A percentile compares a stretch with the other conserved stretches of the same genome.
Conservation (phyloP, 495 filamentous ascomycete genomes). For the Penicillium goetzii region DNA sequence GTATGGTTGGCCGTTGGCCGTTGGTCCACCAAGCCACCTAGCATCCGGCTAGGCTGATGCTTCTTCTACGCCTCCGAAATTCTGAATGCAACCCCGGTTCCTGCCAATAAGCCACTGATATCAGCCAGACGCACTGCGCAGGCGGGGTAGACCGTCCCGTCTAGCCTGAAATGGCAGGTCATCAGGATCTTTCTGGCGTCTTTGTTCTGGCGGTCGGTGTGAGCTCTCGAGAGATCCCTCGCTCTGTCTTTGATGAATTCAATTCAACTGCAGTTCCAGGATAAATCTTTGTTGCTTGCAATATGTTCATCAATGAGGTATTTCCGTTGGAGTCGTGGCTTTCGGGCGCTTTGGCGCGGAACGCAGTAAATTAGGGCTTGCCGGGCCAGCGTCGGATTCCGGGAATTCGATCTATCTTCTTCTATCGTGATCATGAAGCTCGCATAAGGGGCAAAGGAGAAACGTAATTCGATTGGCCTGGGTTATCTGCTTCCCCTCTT, state of each 20-base stretch:
- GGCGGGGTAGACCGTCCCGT: slow-evolving; percentile 15
- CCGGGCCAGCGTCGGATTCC: slow-evolving; percentile 27
- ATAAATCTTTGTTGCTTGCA: neutral
- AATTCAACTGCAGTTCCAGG: neutral
- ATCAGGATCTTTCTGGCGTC: neutral
- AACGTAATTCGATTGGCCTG: slow-evolving; percentile 11
- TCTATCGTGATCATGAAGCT: neutral
- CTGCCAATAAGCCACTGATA: slow-evolving; percentile 20
- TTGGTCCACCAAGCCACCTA: neutral
- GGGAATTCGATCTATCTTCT: slow-evolving; percentile 9
- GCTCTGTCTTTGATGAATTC: neutral
- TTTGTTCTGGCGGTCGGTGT: neutral
- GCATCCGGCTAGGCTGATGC: slow-evolving; percentile 11
- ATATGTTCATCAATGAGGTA: neutral
- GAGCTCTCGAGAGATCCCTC: neutral
- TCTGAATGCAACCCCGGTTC: slow-evolving; percentile 9
- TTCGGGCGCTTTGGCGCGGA: slow-evolving; percentile 2
- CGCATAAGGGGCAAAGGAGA: neutral
- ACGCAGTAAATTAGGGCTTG: slow-evolving; percentile 15
- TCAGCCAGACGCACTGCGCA: slow-evolving; percentile 11
- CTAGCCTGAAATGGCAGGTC: slow-evolving; percentile 12
- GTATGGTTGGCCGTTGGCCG: neutral
- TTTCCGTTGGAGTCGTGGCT: neutral
- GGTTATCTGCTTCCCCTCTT: slow-evolving; percentile 17
- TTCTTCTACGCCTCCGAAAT: slow-evolving; percentile 20